Base-by-base conservation (phyloP, 495 filamentous ascomycete genomes). In the Sporormia fimetaria region DNA sequence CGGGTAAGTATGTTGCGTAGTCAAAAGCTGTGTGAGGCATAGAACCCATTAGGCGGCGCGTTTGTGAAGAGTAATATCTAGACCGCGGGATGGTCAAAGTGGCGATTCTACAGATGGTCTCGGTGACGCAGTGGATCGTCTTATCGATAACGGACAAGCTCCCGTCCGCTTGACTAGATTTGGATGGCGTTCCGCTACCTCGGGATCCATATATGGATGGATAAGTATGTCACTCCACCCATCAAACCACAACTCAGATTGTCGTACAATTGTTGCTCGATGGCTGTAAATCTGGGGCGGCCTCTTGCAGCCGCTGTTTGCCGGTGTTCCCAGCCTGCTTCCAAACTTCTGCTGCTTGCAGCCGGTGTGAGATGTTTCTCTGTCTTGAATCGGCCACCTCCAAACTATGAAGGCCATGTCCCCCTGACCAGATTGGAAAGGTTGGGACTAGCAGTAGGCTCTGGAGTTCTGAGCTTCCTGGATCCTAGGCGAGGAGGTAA, bases 341-440 rank as follows among this genome's bases (percentile, higher is more conserved):
- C 44, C 9, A 21, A 21, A 10, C 17, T 41, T 14, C 36, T 49
- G 4, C 21, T 38, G 12, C 44, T 49, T 4, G 45, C 51, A 1
- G 40, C 45, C 9, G 46, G 45, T 38, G 46, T 35, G 15, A 42
- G 60, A 40, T 42, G 61, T 10, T 92, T 90, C 68, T 86, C 84
- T 24, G 70, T 80, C 41, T 73, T 87, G 48, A 78, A 80, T 59
- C 80, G 87, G 10, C 88, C 87, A 22, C 73, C 57, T 22, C 81
- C 83, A 23, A 83, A 79, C 49, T 98, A 98, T 69, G 76, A 82
- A 0, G 83, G 83, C 56, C 92, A 99, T 73, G 73, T 96, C 16
- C 92, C 92, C 16, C 80, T 96, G 44, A 88, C 78, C 9, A 62
- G 61, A 8, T 46, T 84, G 32, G 88, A 95, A 63, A 76, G 79